Conservation (phyloP, 2,329 filamentous ascomycete species). For the Fusarium cicatricum region DNA sequence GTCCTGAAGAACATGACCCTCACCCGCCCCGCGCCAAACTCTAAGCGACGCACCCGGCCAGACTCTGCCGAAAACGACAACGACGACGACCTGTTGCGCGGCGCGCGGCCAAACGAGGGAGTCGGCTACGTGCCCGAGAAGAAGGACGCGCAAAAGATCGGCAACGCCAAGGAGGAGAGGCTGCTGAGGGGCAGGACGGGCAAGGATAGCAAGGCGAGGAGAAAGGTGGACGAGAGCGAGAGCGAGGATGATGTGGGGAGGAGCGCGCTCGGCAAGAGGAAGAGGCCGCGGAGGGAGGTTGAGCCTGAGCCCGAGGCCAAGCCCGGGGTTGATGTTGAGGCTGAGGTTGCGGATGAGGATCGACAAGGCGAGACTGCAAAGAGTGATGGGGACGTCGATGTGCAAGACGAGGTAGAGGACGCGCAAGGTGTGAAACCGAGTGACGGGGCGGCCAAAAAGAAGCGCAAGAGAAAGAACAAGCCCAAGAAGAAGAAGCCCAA, state of each 20-base stretch:
- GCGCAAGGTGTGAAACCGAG: neutral
- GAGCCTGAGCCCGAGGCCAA: conserved; percentile 4
- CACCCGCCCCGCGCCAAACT: conserved; percentile 24
- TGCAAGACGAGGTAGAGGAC: conserved; percentile 24
- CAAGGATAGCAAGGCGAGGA: conserved; percentile 32
- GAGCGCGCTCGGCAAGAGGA: conserved; percentile 50
- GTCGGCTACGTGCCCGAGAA: conserved; percentile 50
- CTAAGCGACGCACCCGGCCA: conserved; percentile 6
- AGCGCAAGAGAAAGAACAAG: conserved; percentile 39
- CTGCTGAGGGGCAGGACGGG: conserved; percentile 45
- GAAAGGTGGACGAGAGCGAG: conserved; percentile 43
- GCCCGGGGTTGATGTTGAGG: neutral
- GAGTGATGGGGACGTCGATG: conserved; percentile 33
- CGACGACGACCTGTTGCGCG: conserved; percentile 40
- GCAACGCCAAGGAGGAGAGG: conserved; percentile 40
- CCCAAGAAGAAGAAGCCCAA: conserved; percentile 42
- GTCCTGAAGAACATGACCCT: conserved; percentile 46
- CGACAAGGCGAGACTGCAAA: conserved; percentile 1
- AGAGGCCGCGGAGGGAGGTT: conserved; percentile 41
- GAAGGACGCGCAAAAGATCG: conserved; percentile 34
- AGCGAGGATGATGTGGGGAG: conserved; percentile 50
- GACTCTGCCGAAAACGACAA: conserved; percentile 19
- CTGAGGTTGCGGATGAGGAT: neutral
- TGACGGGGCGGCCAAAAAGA: conserved; percentile 21
- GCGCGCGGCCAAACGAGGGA: conserved; percentile 48